Evolutionary conservation across 1,284 basidiomycete species (phyloP), one percentile per base, ranked within the genome.

Genomic region (Ceratobasidium sp.): DNA sequence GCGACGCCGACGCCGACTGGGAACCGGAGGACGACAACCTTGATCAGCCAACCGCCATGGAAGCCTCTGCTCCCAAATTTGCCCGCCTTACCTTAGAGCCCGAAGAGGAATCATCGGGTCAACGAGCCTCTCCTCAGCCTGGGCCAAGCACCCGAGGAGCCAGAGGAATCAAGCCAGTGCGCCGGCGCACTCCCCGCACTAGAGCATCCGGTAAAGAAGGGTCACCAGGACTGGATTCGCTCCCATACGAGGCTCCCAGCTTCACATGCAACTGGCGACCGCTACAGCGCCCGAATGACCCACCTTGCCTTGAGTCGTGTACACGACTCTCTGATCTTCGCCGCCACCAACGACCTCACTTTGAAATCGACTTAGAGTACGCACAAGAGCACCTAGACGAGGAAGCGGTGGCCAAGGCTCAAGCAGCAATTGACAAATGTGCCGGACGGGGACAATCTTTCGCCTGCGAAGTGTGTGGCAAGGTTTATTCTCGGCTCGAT

Each of bases 311-410:
- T 18, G 67, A 70, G 41, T 46, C 67, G 9, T 70, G 67, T 41
- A 70, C 67, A 5, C 53, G 67, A 26, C 67, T 70, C 18, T 70
- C 67, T 18, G 67, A 70, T 28, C 53, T 70, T 30, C 67, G 67
- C 23, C 67, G 67, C 34, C 67, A 70, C 55, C 67, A 70, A 43
- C 67, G 67, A 9, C 67, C 67, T 14, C 67, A 70, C 21, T 70
- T 70, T 26, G 50, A 70, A 16, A 10, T 58, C n/a, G 67, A 70
- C 23, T 23, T 70, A n/a, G 39, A 59, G 10, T 70, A 70, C 26
- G 67, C 67, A 9, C 45, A 70, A 28, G 55, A 70, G 43, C 52
- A 70, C 14, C 41, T 70, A 6, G 53, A 58, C n/a, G 53, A 58
- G 21, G 53, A 46, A 8, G 67, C 52, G 16, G 28, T 70, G 18